phyloP scores from a whole-genome alignment of 2,329 filamentous ascomycete species.

The Cladosporium sp. region DNA sequence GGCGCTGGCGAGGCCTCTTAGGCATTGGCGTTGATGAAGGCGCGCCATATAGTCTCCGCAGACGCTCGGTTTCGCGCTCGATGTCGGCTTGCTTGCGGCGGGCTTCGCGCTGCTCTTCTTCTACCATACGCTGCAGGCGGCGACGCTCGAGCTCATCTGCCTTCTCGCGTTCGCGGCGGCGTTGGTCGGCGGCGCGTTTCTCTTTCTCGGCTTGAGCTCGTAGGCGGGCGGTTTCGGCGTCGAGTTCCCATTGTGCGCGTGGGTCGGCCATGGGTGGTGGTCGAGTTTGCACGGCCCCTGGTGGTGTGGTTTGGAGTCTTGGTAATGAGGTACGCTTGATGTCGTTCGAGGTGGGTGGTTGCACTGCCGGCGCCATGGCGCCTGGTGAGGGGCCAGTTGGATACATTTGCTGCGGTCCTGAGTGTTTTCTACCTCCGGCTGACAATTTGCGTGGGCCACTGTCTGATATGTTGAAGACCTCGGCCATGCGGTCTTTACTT shows the following conservation, averaged over 20 bases:
- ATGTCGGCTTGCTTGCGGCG: conserved; percentile 47
- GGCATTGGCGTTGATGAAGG: conserved; percentile 7
- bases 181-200: conserved; percentile 42
- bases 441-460: conserved; percentile 26
- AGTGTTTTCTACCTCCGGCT: conserved; percentile 23
- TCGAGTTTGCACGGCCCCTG: conserved; percentile 8
- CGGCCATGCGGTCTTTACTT: conserved; percentile 53
- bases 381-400: background rate
- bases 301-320: conserved; percentile 25
- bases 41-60: conserved; percentile 64
- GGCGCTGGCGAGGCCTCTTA: conserved; percentile 1
- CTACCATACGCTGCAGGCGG: conserved; percentile 51
- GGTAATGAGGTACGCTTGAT: conserved; percentile 23
- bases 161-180: conserved; percentile 54
- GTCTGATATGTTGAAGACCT: conserved; percentile 72
- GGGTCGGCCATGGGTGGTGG: conserved; percentile 45
- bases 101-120: conserved; percentile 58
- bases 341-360: conserved; percentile 15
- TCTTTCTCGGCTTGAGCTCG: conserved; percentile 41
- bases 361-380: background rate
- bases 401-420: conserved; percentile 20
- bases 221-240: conserved; percentile 47
- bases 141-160: conserved; percentile 55
- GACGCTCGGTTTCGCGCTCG: conserved; percentile 71
- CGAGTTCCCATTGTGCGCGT: conserved; percentile 49